These are phyloP conservation scores for Hypoxylon crocopeplum DNA, from an alignment of 495 filamentous ascomycete species.

Conservation along the genomic window DNA sequence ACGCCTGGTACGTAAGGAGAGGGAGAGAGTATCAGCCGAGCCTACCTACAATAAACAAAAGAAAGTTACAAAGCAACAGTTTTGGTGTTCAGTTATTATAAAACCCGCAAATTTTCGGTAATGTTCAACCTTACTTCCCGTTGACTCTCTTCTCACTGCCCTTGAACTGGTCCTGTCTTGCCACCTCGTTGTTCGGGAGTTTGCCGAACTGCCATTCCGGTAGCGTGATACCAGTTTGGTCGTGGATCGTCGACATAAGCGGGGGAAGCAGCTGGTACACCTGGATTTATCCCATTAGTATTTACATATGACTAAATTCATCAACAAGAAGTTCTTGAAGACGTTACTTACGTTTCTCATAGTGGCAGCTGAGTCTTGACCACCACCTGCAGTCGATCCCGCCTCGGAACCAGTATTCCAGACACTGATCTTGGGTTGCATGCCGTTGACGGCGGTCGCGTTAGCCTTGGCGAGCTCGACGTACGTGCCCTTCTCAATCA, in stretches of 20 bases:
- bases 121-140: constrained; percentile 4
- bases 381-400: constrained; percentile 41
- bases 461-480: constrained; percentile 71
- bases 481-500: constrained; percentile 74
- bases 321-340: no score
- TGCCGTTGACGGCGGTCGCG: constrained; percentile 72
- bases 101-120: no score
- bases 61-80: constrained; percentile 1
- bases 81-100: not conserved
- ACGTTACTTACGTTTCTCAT: constrained; percentile 47
- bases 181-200: constrained; percentile 39
- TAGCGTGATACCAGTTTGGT: constrained; percentile 79
- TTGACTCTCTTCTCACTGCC: not conserved
- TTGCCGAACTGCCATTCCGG: constrained; percentile 73
- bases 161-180: constrained; percentile 5
- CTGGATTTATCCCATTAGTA: constrained; percentile 44
- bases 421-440: constrained; percentile 85
- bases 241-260: constrained; percentile 79
- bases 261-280: constrained; percentile 81
- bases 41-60: constrained; percentile 4
- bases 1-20: not conserved
- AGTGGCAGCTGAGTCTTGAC: constrained; percentile 42
- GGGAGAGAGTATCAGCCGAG: not conserved
- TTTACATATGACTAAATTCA: not conserved
- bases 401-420: constrained; percentile 77